Evolutionary conservation across 2,329 filamentous ascomycete genomes (phyloP).

Genomic region (Fusarium odoratissimum): DNA sequence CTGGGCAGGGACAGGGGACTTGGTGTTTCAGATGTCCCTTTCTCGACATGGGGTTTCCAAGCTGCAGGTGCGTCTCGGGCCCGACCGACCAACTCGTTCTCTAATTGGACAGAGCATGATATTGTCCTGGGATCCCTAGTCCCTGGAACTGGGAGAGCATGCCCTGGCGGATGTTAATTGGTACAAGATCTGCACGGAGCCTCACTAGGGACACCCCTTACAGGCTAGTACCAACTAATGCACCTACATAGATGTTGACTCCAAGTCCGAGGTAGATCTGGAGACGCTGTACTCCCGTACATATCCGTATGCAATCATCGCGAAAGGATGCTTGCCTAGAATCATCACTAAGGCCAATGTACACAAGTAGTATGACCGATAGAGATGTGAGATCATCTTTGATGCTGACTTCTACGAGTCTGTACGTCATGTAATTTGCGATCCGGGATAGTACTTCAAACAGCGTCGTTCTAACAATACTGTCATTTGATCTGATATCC

Average conservation of each 20-base stretch:
- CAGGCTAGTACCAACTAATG: background rate
- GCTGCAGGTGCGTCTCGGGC: slow-evolving; percentile 35
- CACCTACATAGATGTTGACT: background rate
- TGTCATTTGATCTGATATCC: background rate
- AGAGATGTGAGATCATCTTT: background rate
- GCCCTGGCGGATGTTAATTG: slow-evolving; percentile 17
- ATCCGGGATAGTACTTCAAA: background rate
- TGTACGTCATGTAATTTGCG: background rate
- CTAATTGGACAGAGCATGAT: slow-evolving; percentile 21
- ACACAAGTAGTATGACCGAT: background rate
- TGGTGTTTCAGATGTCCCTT: slow-evolving; percentile 35
- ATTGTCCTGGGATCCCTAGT: slow-evolving; percentile 32
- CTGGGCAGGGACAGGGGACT: background rate
- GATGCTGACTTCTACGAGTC: background rate
- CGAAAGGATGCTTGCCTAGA: background rate
- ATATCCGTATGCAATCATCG: background rate
- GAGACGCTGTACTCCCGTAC: background rate
- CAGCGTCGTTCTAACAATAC: background rate
- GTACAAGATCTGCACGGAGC: background rate
- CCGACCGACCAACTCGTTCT: background rate
- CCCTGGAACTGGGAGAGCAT: slow-evolving; percentile 24
- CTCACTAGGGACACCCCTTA: background rate
- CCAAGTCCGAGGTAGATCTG: slow-evolving; percentile 4
- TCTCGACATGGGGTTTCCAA: slow-evolving; percentile 30
- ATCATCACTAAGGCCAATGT: background rate